A percentile compares a stretch with the other conserved stretches of the same genome.
Conservation (phyloP, 768 basidiomycete genomes). For the Peribolospora kevripleyi region DNA sequence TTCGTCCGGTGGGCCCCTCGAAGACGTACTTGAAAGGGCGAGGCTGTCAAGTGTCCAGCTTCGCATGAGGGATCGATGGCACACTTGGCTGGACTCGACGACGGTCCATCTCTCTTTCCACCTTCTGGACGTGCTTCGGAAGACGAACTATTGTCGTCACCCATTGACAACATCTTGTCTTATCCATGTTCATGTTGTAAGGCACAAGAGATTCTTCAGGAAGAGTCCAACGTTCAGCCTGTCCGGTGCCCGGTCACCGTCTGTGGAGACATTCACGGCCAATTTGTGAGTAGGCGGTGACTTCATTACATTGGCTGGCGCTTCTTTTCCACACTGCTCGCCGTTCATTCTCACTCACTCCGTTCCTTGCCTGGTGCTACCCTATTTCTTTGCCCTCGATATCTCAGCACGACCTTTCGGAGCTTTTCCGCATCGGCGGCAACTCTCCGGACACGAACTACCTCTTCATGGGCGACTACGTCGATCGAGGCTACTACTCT, state of each 20-base stretch:
- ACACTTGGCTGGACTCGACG: background rate
- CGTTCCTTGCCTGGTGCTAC: background rate
- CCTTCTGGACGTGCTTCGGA: background rate
- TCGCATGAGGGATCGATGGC: too few relatives aligned
- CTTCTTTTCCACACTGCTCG: too few relatives aligned
- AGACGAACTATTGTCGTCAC: background rate
- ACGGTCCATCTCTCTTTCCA: background rate
- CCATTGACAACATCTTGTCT: background rate
- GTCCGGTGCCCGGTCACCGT: slow-evolving; percentile 97
- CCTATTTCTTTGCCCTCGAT: background rate
- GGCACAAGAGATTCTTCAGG: slow-evolving; percentile 96
- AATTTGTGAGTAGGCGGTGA: slow-evolving; percentile 54
- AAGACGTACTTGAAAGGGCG: background rate
- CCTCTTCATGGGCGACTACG: slow-evolving; percentile 99
- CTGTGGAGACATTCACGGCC: slow-evolving; percentile 97
- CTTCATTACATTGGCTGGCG: too few relatives aligned
- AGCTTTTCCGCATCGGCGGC: slow-evolving; percentile 93
- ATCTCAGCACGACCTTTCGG: slow-evolving; percentile 86
- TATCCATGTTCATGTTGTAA: slow-evolving; percentile 18
- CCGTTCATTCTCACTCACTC: background rate
- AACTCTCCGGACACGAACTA: slow-evolving; percentile 99
- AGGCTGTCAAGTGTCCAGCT: too few relatives aligned
- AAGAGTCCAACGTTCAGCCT: slow-evolving; percentile 96
- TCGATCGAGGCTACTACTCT: slow-evolving; percentile 87
- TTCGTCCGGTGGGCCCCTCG: background rate